Conservation (phyloP, 768 basidiomycete species). For the Mycena olivaceomarginata region DNA sequence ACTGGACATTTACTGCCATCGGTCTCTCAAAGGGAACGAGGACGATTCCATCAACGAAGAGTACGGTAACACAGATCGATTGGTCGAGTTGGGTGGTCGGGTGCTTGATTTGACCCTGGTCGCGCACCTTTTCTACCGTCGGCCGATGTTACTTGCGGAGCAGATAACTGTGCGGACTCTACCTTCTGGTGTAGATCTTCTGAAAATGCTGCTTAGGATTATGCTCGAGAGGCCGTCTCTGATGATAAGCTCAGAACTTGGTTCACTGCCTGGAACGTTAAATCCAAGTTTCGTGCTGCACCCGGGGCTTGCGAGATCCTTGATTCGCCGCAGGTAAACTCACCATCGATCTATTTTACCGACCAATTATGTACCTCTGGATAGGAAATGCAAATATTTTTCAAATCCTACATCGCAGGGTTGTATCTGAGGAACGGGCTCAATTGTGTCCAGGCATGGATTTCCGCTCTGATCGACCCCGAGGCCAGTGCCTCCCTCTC, state of each 20-base stretch:
- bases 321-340: slow-evolving; percentile 58
- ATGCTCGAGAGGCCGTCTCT: slow-evolving; percentile 55
- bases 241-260: slow-evolving; percentile 66
- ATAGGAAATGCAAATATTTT: slow-evolving; percentile 75
- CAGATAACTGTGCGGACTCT: slow-evolving; percentile 65
- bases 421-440: slow-evolving; percentile 76
- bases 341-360: background rate
- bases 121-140: slow-evolving; percentile 66
- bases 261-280: slow-evolving; percentile 71
- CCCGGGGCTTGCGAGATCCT: slow-evolving; percentile 60
- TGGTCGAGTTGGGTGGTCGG: slow-evolving; percentile 74
- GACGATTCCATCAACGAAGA: slow-evolving; percentile 59
- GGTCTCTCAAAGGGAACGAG: slow-evolving; percentile 55
- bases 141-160: slow-evolving; percentile 62
- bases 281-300: slow-evolving; percentile 70
- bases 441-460: slow-evolving; percentile 71
- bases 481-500: slow-evolving; percentile 42
- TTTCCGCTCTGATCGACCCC: slow-evolving; percentile 74
- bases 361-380: slow-evolving; percentile 26
- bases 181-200: background rate
- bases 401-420: slow-evolving; percentile 81
- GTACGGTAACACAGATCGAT: slow-evolving; percentile 77
- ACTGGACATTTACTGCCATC: slow-evolving; percentile 76
- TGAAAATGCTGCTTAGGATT: slow-evolving; percentile 44
- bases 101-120: slow-evolving; percentile 73